Conservation (phyloP, 2,329 filamentous ascomycete genomes). For the Microthyrium microscopicum region DNA sequence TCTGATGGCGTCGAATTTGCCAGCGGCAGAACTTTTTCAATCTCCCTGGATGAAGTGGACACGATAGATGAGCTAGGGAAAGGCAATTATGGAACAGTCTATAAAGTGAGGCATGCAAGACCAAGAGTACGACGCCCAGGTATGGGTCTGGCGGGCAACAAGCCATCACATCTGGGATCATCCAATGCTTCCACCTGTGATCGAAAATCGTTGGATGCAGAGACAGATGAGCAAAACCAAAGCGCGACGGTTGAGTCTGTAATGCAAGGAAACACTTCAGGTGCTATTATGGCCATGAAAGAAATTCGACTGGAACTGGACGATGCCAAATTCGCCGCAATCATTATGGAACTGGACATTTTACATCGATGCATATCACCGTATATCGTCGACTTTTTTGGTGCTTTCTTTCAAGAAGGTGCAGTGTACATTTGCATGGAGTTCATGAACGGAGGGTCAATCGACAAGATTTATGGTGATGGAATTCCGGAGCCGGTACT, state of each 20-base stretch:
- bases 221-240: constrained; percentile 10
- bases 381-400: constrained; percentile 97
- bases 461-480: constrained; percentile 86
- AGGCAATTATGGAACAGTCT: constrained; percentile 96
- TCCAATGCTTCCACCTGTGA: too few relatives aligned
- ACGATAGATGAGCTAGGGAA: constrained; percentile 87
- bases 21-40: constrained; percentile 75
- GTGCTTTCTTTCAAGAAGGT: constrained; percentile 96
- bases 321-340: constrained; percentile 90
- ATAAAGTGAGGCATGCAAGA: constrained; percentile 81
- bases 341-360: constrained; percentile 94
- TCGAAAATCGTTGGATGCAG: background rate
- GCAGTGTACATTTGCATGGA: constrained; percentile 97
- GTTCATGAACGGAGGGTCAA: constrained; percentile 96
- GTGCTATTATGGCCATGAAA: constrained; percentile 96
- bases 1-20: constrained; percentile 83
- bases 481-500: constrained; percentile 81
- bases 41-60: constrained; percentile 90
- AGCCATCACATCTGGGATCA: too few relatives aligned
- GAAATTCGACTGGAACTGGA: constrained; percentile 92
- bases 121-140: constrained; percentile 44
- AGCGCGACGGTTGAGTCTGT: background rate
- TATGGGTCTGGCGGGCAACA: constrained; percentile 42
- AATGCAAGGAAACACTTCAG: constrained; percentile 37
- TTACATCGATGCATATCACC: constrained; percentile 88